Base-by-base conservation (phyloP, 148 eudicot genomes). In the Euryodendron excelsum region DNA sequence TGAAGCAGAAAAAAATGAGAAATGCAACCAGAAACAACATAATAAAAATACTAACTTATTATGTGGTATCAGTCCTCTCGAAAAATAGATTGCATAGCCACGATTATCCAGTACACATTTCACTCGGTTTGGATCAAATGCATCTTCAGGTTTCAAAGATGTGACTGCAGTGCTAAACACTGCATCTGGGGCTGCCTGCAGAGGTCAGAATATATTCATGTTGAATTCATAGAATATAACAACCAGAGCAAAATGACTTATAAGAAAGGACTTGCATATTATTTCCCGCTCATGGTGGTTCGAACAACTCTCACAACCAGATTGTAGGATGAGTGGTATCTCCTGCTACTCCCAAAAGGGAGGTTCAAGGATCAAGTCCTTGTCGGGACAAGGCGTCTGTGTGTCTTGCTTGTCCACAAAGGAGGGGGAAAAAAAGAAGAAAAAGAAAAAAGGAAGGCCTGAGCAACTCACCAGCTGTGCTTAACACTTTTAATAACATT, bases 91-190 rank as follows among this genome's bases (percentile, higher is more conserved):
- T 72, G 99, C 98, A 86, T 90, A 96, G 37, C 91, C 98, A 81
- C 45, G 84, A 83, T 89, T 91, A 80, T 96, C 96, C 55, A 93
- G 87, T 48, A 96, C 91, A 76, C 99, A 93, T 86, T 93, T 96
- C 73, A 93, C 99, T 12, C 99, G 92, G 85, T 96, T 93, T 55
- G 94, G 90, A 81, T 96, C 98, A 81, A 93, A 91, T 65, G 98
- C 99, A 74, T 96, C 97, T 81, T 90, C 98, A 33, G 98, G 86
- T 82, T 86, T 90, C 71, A 95, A 82, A 72, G 99, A 82, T 58
- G 97, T 96, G 61, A 93, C 99, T 28, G 98, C 98, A 30, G 99
- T 96, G 91, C 99, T 91, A 79, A 96, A 93, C 59, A 96, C 99
- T 53, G 99, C 98, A 84, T 91, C 99, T 68, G 97, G 94, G 60